Evolutionary conservation across 352 stramenopile species (phyloP), one percentile per base, ranked within the genome.

Genomic region (Pythium dissotocum): DNA sequence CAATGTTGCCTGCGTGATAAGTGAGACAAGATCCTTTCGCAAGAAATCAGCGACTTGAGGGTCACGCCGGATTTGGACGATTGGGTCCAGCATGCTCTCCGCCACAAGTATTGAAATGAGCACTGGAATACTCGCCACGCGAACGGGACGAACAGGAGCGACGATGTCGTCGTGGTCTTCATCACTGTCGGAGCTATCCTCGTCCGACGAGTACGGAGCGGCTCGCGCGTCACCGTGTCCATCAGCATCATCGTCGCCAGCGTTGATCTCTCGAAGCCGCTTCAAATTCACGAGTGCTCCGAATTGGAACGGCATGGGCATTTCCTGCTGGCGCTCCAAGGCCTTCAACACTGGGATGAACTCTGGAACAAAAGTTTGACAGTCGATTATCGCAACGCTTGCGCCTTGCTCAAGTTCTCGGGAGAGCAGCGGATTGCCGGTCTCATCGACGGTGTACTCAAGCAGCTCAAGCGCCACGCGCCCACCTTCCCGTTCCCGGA

Each of bases 301-400:
- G 44, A 86, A 73, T 54, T 93, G 77, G 61, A 97, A 97, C 16
- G 87, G 85, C 32, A 95, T 77, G 0, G 77, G 69, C 68, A 88
- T 80, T n/a, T 88, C 67, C 10, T 80, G 76, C 58, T 96, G 88
- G 13, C 77, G 77, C 61, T 95, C 85, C n/a, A 95, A 60, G 0
- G 88, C 86, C 65, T 88, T 88, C 28, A 97, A 63, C 8, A 97
- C 89, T 4, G 89, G 88, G 28, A 97, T 80, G 44, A 93, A 97
- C 71, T 97, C 89, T 0, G 88, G 88, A 1, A 94, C 87, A 69
- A 97, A 97, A 8, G 85, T 89, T 67, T 90, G 82, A 49, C 87
- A 96, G 61, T 97, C 88, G 67, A 97, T 92, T 52, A 97, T 88
- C 10, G 81, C 88, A 44, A 97, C 71, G 32, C 75, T 65, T 30